These are phyloP conservation scores for Tolypocladium endophyticum DNA, from an alignment of 2,329 filamentous ascomycete species.

Conservation along the genomic window DNA sequence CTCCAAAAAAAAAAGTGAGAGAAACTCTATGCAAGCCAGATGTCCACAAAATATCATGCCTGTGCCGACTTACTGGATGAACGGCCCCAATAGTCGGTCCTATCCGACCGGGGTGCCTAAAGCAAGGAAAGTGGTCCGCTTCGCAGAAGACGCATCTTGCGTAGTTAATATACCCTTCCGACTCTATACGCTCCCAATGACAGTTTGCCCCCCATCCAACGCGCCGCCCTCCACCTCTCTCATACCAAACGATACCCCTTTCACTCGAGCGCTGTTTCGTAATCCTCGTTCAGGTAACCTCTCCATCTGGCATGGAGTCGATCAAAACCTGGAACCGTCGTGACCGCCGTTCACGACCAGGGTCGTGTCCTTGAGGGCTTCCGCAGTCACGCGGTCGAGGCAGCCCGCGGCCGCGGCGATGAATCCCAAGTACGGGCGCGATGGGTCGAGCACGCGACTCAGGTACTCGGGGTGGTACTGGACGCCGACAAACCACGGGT, in stretches of 20 bases:
- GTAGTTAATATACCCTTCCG: not conserved
- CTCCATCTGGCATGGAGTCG: not conserved
- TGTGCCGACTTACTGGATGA: no score
- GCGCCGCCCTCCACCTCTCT: not conserved
- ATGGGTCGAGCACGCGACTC: conserved; percentile 32
- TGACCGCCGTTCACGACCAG: not conserved
- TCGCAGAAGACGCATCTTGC: no score
- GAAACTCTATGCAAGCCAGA: no score
- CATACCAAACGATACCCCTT: not conserved
- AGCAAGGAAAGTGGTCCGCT: no score
- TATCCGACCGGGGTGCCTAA: no score
- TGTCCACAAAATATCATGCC: no score
- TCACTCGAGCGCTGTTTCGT: not conserved
- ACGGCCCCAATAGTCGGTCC: no score
- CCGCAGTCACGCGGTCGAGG: conserved; percentile 32
- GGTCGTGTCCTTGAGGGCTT: not conserved
- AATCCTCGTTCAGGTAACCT: not conserved
- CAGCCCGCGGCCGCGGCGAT: conserved; percentile 66
- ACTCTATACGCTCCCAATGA: no score
- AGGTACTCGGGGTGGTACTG: conserved; percentile 88
- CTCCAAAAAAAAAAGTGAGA: no score
- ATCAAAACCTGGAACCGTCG: not conserved
- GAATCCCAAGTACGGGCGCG: conserved; percentile 65
- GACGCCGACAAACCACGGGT: conserved; percentile 73
- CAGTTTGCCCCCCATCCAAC: not conserved